Evolutionary conservation across 2,329 filamentous ascomycete species (phyloP), one percentile per base, ranked within the genome.

Genomic region (Pseudonectria foliicola): DNA sequence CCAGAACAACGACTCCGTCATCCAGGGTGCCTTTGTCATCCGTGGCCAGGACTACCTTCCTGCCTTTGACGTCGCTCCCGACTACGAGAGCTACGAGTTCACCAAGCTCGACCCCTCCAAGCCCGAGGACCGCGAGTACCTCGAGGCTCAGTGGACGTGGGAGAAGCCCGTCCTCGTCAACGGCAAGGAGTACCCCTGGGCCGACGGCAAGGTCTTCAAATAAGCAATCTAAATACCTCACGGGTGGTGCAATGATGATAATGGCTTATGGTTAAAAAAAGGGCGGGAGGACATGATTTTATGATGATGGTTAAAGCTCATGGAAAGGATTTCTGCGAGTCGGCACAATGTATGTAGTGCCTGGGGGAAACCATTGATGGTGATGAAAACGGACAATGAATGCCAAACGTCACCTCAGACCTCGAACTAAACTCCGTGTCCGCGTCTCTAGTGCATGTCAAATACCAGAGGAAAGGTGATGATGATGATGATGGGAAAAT

Each of bases 171-270:
- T 89, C 57, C 70, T 69, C 48, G 75, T 87, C 57, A 67, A 83
- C 58, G 90, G 84, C 73, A 95, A 96, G 84, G 77, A 82, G 60
- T 93, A 89, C 71, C 70, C 79, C 64, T 86, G 83, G 72, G 84
- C 84, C 60, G 82, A 87, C 58, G 92, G 92, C 64, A 95, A 96
- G 80, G 88, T 96, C 65, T 96, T 95, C 85, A 96, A 96, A 78
- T 96, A 95, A 77, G 58, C 51, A 42, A 46, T 40, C 50, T 23
- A 44, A 39, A 33, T 38, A 41, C 18, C 18, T 5, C 8, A 33
- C 29, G 31, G 43, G 32, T 31, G 35, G 33, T 39, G 31, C 44
- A 38, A 42, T 45, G 48, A 59, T 50, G 53, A 55, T 57, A 49
- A 59, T 52, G 52, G 50, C 40, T 55, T 43, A 57, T 48, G 56